A percentile compares a stretch with the other conserved stretches of the same genome.
Conservation (phyloP, 768 basidiomycete genomes). For the Mycena vulgaris region DNA sequence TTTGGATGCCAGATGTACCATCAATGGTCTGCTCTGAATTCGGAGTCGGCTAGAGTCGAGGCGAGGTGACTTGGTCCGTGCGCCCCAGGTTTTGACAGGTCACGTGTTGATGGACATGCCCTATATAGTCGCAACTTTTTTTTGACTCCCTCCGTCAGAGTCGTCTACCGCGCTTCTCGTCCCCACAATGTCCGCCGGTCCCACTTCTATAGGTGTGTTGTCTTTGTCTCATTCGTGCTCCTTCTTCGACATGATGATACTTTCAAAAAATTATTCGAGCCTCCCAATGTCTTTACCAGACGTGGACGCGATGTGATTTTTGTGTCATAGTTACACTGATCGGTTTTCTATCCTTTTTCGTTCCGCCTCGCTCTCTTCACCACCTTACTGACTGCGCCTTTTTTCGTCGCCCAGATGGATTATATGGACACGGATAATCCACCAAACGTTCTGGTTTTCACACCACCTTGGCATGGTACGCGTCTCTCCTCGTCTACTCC, state of each 20-base stretch:
- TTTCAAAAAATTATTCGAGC: conserved; percentile 43
- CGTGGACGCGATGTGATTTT: conserved; percentile 67
- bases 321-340: conserved; percentile 97
- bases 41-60: too few relatives aligned
- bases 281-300: conserved; percentile 57
- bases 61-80: too few relatives aligned
- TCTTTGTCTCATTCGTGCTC: neutral
- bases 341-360: conserved; percentile 51
- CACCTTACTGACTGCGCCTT: conserved; percentile 12
- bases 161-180: too few relatives aligned
- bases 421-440: neutral
- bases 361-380: conserved; percentile 10
- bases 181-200: too few relatives aligned
- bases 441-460: neutral
- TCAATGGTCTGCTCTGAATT: too few relatives aligned
- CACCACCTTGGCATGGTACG: conserved; percentile 18
- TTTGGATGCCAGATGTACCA: too few relatives aligned
- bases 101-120: too few relatives aligned
- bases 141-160: too few relatives aligned
- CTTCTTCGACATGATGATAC: conserved; percentile 68
- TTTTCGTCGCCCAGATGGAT: conserved; percentile 1
- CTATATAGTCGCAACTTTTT: too few relatives aligned
- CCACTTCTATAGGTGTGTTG: conserved; percentile 8
- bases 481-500: conserved; percentile 10
- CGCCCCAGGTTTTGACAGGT: too few relatives aligned